Evolutionary conservation across 2,329 filamentous ascomycete genomes (phyloP).

Genomic region (Chalaropsis thielavioides): DNA sequence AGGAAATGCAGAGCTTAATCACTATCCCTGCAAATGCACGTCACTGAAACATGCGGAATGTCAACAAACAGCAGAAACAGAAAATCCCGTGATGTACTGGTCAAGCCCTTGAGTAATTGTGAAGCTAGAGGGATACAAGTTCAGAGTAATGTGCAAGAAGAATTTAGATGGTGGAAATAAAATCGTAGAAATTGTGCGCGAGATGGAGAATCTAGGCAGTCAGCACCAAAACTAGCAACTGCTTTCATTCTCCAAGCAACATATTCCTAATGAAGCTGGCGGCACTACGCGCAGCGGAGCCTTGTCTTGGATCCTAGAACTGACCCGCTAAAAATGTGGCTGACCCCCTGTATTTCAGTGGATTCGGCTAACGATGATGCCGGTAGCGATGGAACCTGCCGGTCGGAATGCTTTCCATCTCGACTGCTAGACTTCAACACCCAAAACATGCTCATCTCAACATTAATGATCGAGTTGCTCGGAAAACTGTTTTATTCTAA

Average conservation of each 20-base stretch:
- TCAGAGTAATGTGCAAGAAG: neutral
- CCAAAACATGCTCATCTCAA: neutral
- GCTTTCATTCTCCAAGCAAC: neutral
- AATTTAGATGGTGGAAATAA: neutral
- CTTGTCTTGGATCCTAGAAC: neutral
- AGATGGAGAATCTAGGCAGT: neutral
- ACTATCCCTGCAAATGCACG: neutral
- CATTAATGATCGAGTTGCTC: neutral
- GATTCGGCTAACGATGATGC: no score
- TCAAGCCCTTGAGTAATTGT: neutral
- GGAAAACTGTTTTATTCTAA: neutral
- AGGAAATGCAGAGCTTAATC: neutral
- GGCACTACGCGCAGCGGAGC: neutral
- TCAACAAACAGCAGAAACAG: neutral
- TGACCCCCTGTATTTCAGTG: no score
- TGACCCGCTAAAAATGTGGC: neutral
- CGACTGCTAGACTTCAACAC: no score
- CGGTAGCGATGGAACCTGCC: no score
- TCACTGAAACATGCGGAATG: conserved; percentile 4
- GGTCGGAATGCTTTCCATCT: neutral
- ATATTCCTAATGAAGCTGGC: neutral
- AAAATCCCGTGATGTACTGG: neutral
- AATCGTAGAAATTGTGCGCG: neutral
- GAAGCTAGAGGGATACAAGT: neutral
- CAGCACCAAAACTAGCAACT: neutral